Conservation (phyloP, 257 asterid genomes). For the Nicotiana noctiflora region DNA sequence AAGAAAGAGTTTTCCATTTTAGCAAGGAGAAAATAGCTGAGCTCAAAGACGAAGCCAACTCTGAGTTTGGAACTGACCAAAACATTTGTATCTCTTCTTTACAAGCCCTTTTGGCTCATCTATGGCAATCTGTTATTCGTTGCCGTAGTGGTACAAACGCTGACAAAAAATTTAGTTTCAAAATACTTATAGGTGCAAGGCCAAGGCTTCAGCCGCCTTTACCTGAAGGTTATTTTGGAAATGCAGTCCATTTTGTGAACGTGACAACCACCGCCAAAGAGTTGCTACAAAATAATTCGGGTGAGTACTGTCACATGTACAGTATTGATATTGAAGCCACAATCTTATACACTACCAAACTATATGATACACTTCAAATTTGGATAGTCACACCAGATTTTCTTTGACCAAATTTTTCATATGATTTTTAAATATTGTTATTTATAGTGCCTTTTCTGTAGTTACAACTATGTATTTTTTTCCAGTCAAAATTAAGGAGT, state of each 20-base stretch:
- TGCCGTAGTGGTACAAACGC: not conserved
- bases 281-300: not conserved
- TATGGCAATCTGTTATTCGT: slow-evolving; percentile 27
- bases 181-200: slow-evolving; percentile 20
- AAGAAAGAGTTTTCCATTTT: slow-evolving; percentile 34
- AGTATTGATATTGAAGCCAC: too few relatives aligned
- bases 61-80: slow-evolving; percentile 11
- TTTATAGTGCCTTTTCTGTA: too few relatives aligned
- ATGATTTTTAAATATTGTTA: too few relatives aligned
- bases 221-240: slow-evolving; percentile 36
- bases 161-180: not conserved
- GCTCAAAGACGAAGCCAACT: not conserved
- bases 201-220: slow-evolving; percentile 26
- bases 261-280: not conserved
- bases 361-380: too few relatives aligned
- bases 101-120: slow-evolving; percentile 36
- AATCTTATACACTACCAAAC: too few relatives aligned
- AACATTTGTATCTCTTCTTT: slow-evolving; percentile 28
- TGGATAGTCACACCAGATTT: too few relatives aligned
- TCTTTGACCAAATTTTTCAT: too few relatives aligned
- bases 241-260: not conserved
- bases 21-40: slow-evolving; percentile 6
- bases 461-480: too few relatives aligned
- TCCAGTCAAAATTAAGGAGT: too few relatives aligned
- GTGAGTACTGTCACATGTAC: not conserved